Evolutionary conservation across 768 basidiomycete genomes (phyloP).

Genomic region (Inosperma sp.): DNA sequence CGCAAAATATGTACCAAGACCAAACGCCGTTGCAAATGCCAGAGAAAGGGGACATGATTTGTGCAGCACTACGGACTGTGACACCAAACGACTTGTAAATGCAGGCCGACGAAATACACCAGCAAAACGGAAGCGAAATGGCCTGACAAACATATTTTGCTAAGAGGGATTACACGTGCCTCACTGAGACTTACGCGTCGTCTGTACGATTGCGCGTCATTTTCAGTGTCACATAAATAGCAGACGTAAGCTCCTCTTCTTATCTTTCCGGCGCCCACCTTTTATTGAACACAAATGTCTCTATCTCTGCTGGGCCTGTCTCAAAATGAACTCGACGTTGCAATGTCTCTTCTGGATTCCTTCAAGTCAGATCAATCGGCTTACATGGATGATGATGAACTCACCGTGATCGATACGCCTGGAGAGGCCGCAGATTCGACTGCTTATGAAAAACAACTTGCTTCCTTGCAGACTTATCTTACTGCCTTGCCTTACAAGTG

Average conservation of each 20-base stretch:
- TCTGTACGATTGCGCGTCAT: neutral
- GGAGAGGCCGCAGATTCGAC: conserved; percentile 36
- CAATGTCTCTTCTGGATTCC: conserved; percentile 14
- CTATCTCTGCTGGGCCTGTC: neutral
- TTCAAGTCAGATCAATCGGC: conserved; percentile 4
- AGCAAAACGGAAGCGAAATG: no score
- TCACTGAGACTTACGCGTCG: conserved; percentile 17
- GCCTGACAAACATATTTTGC: no score
- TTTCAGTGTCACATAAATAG: neutral
- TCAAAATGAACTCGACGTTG: neutral
- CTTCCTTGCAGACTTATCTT: conserved; percentile 61
- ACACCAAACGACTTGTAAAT: conserved; percentile 20
- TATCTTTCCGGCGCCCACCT: neutral
- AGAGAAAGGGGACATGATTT: conserved; percentile 18
- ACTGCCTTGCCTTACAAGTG: conserved; percentile 67
- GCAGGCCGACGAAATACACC: no score
- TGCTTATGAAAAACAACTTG: conserved; percentile 53
- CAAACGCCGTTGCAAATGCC: conserved; percentile 32
- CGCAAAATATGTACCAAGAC: conserved; percentile 17
- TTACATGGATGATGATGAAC: conserved; percentile 58
- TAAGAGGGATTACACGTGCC: conserved; percentile 21
- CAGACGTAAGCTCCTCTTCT: neutral
- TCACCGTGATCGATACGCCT: conserved; percentile 39
- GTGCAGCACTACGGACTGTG: conserved; percentile 13
- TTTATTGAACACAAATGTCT: neutral